A percentile compares a stretch with the other conserved stretches of the same genome.
These are phyloP conservation scores for Lipomyces lipofer DNA, from an alignment of 805 yeast genomes.

Conservation along the genomic window DNA sequence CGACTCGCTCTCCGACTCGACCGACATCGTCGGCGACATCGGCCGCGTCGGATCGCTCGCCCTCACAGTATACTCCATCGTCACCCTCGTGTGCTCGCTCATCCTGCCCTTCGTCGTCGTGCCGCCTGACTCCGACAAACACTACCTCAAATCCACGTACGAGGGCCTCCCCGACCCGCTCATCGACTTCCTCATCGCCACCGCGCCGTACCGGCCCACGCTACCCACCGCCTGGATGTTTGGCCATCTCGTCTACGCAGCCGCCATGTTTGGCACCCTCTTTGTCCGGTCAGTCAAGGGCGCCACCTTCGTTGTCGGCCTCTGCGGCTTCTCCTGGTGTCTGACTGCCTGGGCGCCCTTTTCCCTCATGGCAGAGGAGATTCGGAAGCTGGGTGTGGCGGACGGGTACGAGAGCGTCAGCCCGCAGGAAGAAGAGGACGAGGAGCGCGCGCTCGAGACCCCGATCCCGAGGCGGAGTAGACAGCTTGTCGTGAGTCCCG, in stretches of 20 bases:
- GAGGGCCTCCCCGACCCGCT: constrained; percentile 16
- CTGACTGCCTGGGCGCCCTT: constrained; percentile 31
- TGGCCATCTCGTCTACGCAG: constrained; percentile 25
- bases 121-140: constrained; percentile 22
- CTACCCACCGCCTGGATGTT: constrained; percentile 28
- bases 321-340: constrained; percentile 32
- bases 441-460: background rate
- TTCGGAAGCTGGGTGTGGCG: constrained; percentile 13
- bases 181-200: constrained; percentile 14
- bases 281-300: constrained; percentile 25
- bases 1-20: constrained; percentile 22
- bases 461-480: constrained; percentile 7
- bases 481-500: background rate
- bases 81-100: constrained; percentile 27
- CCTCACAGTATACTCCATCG: constrained; percentile 25
- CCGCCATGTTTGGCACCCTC: constrained; percentile 27
- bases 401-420: constrained; percentile 8
- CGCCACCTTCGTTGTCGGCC: constrained; percentile 27
- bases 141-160: constrained; percentile 17
- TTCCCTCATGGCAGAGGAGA: constrained; percentile 29
- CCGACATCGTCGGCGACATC: constrained; percentile 28
- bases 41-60: constrained; percentile 31
- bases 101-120: constrained; percentile 24
- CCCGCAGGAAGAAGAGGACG: constrained; percentile 5
- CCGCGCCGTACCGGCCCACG: constrained; percentile 28